These are phyloP conservation scores for Triticum turgidum DNA, from an alignment of 176 grass and related monocot genomes.

Conservation along the genomic window DNA sequence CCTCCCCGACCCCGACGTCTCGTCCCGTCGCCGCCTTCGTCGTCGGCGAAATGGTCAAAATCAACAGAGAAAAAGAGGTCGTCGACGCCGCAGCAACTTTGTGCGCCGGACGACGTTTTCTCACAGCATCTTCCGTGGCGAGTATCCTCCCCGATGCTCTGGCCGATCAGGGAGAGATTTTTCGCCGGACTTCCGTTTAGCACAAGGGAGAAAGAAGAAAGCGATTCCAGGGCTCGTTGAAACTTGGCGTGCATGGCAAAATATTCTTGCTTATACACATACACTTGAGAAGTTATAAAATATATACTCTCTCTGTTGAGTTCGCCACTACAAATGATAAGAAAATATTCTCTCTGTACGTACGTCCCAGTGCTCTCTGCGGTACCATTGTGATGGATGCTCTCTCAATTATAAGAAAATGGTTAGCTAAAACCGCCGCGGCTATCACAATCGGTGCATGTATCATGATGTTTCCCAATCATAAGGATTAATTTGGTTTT, in stretches of 20 bases:
- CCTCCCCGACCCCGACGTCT: not conserved
- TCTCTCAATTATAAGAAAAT: not conserved
- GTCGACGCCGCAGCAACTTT: constrained; percentile 31
- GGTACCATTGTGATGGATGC: not conserved
- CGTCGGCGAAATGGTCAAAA: constrained; percentile 25
- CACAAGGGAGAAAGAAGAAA: constrained; percentile 18
- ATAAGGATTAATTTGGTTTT: constrained; percentile 30
- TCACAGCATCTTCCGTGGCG: constrained; percentile 32
- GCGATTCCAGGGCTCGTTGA: constrained; percentile 17
- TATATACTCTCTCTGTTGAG: too few species aligned
- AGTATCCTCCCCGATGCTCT: not conserved
- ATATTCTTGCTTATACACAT: not conserved
- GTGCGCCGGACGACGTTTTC: constrained; percentile 27
- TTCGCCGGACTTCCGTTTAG: not conserved
- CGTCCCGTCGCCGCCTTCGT: not conserved
- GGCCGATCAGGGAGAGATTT: too few species aligned
- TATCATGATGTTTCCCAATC: constrained; percentile 32
- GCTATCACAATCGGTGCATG: constrained; percentile 1
- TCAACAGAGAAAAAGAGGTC: not conserved
- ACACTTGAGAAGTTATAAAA: not conserved
- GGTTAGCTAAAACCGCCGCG: not conserved
- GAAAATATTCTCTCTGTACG: not conserved
- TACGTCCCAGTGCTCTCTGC: not conserved
- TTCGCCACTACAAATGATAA: too few species aligned
- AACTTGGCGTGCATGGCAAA: not conserved